phyloP scores from a whole-genome alignment of 495 filamentous ascomycete genomes.

The Extremus antarcticus region DNA sequence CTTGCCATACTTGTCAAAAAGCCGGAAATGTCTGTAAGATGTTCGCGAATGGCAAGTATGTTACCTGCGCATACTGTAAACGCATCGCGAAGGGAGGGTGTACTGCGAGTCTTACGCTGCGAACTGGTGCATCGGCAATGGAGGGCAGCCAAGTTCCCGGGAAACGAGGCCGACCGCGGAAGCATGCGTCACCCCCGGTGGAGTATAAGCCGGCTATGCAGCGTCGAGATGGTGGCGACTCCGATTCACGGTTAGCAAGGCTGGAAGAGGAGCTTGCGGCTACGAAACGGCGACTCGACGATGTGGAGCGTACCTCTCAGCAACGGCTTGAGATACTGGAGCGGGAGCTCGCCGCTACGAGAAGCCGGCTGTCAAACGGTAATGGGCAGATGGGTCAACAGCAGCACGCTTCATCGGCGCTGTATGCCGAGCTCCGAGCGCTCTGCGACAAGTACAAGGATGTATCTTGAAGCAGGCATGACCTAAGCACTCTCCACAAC shows the following conservation, averaged over 20 bases:
- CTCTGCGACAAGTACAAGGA: no score
- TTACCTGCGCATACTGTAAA: neutral
- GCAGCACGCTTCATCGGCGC: no score
- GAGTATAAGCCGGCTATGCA: neutral
- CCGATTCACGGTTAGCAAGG: no score
- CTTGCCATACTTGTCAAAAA: neutral
- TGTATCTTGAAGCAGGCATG: no score
- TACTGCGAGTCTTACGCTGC: neutral
- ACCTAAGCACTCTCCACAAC: no score
- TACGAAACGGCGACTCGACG: neutral
- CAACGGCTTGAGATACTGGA: neutral
- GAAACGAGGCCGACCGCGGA: neutral
- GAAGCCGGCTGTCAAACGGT: neutral
- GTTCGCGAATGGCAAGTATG: neutral
- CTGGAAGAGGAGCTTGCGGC: neutral
- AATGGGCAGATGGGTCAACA: neutral
- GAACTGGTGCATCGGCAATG: neutral
- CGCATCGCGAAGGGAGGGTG: neutral
- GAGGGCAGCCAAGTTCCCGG: neutral
- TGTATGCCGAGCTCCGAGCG: no score
- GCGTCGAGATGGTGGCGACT: no score
- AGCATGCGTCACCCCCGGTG: neutral
- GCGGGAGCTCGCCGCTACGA: neutral
- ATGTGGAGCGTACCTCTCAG: neutral
- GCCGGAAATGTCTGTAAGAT: neutral